Evolutionary conservation across 2,329 filamentous ascomycete genomes (phyloP), one percentile per base, ranked within the genome.

Genomic region (Venturia oleaginea): DNA sequence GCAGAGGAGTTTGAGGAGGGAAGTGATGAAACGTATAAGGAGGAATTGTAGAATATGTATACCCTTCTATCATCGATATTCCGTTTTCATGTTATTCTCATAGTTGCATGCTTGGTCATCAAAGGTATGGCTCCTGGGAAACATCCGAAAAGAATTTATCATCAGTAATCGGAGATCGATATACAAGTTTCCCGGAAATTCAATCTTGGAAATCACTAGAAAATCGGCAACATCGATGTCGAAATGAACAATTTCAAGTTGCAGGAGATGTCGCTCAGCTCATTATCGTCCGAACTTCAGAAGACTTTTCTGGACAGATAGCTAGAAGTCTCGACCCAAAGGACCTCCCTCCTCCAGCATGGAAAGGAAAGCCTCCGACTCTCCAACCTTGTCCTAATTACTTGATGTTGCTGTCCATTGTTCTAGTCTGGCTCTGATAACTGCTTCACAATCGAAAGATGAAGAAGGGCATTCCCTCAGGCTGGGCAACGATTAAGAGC

Each of bases 21-120:
- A 2, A 77, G 74, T 64, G 72, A 78, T 65, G 76, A 77, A 65
- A 71, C 38, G 43, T 69, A 75, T 59, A 76, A 75, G 65, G 75
- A 77, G 66, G 76, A 77, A 67, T 67, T 77, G 37, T 76, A 71
- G 67, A 27, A 62, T 62, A 48, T 46, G 60, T 34, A 48, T 51
- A 62, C 32, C 32, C 60, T 17, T 32, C 22, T 61, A n/a, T 15
- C 15, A 42, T 46, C n/a, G 2, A 38, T 32, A 37, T 37, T 40
- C 7, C n/a, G 37, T 22, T 34, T 51, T 51, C 7, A 43, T 17
- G 11, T 6, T 43, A 7, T n/a, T n/a, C 40, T 43, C 40, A 3
- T 13, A 17, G 40, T n/a, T n/a, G n/a, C n/a, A n/a, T n/a, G n/a
- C n/a, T n/a, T n/a, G n/a, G n/a, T n/a, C n/a, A n/a, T n/a, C n/a